Evolutionary conservation across 2,329 filamentous ascomycete species (phyloP).

Genomic region (Zymoseptoria crescenta): DNA sequence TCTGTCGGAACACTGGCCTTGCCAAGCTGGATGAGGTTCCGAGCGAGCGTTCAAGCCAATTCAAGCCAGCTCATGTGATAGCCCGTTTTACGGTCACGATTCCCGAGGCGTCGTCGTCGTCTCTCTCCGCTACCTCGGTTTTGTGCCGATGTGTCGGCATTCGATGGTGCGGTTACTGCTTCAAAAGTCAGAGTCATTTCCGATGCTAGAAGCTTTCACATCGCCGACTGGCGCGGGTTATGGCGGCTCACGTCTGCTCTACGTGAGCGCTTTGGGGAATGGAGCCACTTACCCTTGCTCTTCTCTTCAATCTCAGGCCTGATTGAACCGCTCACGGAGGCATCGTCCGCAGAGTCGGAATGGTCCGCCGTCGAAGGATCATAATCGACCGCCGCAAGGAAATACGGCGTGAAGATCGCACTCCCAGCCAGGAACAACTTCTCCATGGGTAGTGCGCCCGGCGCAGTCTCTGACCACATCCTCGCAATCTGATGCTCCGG

Average conservation of each 20-base stretch:
- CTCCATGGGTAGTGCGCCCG: not conserved
- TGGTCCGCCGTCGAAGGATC: not conserved
- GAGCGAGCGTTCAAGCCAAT: too few species aligned
- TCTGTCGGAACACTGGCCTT: too few species aligned
- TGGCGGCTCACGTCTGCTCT: too few species aligned
- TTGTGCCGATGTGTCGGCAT: not conserved
- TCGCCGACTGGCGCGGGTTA: too few species aligned
- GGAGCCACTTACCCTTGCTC: not conserved
- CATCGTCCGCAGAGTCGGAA: not conserved
- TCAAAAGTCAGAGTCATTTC: not conserved
- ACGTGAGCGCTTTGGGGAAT: too few species aligned
- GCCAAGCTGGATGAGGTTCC: too few species aligned
- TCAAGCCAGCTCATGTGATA: too few species aligned
- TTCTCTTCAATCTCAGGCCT: not conserved
- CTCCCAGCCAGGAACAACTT: not conserved
- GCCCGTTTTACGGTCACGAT: too few species aligned
- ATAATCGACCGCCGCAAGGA: not conserved
- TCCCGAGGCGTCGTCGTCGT: too few species aligned
- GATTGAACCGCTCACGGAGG: not conserved
- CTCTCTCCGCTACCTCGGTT: not conserved
- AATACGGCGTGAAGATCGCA: not conserved
- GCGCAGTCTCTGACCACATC: not conserved
- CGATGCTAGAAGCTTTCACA: too few species aligned
- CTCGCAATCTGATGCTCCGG: not conserved
- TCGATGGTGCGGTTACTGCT: not conserved